phyloP scores from a whole-genome alignment of 345 rosid genomes.

The Adansonia digitata region DNA sequence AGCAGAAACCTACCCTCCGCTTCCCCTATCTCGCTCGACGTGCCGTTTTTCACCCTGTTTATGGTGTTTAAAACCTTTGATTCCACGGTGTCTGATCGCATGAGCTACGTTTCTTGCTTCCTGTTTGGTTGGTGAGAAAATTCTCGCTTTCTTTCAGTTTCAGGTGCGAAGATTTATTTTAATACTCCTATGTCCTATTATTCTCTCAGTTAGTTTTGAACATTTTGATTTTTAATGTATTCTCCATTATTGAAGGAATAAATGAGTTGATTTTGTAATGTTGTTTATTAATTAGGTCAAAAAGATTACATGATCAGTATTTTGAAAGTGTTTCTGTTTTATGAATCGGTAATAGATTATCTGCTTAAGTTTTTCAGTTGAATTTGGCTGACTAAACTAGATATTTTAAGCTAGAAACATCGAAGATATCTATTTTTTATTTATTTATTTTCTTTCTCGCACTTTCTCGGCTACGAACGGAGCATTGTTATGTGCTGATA shows the following conservation, averaged over 20 bases:
- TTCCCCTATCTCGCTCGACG: neutral
- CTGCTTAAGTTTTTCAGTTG: neutral
- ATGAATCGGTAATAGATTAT: neutral
- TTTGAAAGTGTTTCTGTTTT: neutral
- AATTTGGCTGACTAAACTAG: neutral
- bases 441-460: neutral
- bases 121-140: conserved; percentile 21
- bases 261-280: neutral
- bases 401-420: conserved; percentile 3
- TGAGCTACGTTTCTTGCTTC: neutral
- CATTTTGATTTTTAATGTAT: neutral
- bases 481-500: neutral
- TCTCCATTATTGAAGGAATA: neutral
- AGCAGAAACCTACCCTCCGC: conserved; percentile 24
- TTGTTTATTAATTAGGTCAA: neutral
- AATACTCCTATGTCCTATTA: neutral
- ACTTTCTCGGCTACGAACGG: conserved; percentile 16
- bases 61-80: neutral
- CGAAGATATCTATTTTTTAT: neutral
- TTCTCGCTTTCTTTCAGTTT: neutral
- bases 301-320: neutral
- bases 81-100: neutral
- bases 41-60: neutral
- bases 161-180: neutral
- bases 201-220: neutral